Base-by-base conservation (phyloP, 164 flowering plant genomes). In the Malania oleifera region DNA sequence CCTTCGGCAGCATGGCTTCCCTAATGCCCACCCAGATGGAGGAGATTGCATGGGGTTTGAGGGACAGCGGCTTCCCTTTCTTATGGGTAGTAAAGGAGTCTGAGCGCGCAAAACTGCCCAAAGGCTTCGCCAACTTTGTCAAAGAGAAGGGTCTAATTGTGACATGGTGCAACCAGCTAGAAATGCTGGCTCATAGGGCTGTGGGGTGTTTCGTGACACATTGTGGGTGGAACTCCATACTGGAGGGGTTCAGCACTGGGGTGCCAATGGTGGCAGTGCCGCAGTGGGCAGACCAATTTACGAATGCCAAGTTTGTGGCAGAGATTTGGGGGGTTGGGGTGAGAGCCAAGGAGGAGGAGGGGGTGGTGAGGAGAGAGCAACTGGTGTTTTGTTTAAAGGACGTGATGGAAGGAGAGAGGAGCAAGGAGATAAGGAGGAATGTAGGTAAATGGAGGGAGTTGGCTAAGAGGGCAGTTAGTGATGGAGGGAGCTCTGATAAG, bases 261-360 rank as follows among this genome's bases (percentile, higher is more conserved):
- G 75, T 80, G 44, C 83, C 81, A 0, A 75, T 80, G 79, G 70
- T 80, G 50, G 77, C 54, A 10, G 60, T 80, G 63, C 83, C 81
- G 0, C 77, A 74, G 39, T 80, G 83, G 83, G 38, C 75, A 12
- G 81, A 80, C 39, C 83, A 80, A 26, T 38, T 64, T 38, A 53
- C 81, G 0, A 66, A 80, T 46, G 79, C 81, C 10, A 80, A 72
- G 71, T 75, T 59, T 51, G 39, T 77, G 19, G 72, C 59, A 56
- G 77, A 79, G 8, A 46, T 77, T 14, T 80, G 83, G 83, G 57
- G 57, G 45, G 70, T 77, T 0, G 83, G 83, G 5, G 62, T 74
- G 0, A 67, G 79, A 56, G 74, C 77, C 0, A 74, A 59, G 41
- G 75, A 54, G 59, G 79, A 65, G 19, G 28, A 57, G 25, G 83